These are phyloP conservation scores for Melampsora abietis-canadensis DNA, from an alignment of 1,284 basidiomycete genomes.

Conservation along the genomic window DNA sequence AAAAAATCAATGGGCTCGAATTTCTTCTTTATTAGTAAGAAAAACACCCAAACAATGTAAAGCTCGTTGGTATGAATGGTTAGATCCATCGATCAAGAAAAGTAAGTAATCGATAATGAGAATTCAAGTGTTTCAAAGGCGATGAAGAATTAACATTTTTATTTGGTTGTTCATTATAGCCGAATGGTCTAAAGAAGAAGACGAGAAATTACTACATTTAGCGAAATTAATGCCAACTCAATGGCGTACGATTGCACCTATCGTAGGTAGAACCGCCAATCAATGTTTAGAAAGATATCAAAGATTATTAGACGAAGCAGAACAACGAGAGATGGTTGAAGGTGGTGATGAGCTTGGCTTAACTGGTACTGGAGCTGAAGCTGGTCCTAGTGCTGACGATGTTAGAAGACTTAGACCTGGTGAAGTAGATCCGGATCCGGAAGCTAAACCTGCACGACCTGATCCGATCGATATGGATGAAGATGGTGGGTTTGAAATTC, in stretches of 20 bases:
- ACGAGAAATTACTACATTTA: constrained; percentile 95
- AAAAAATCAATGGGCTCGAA: constrained; percentile 98
- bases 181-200: constrained; percentile 68
- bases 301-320: constrained; percentile 93
- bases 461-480: constrained; percentile 99
- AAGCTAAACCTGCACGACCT: constrained; percentile 93
- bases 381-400: constrained; percentile 85
- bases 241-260: constrained; percentile 98
- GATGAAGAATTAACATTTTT: not conserved
- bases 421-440: constrained; percentile 98
- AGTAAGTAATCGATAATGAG: not conserved
- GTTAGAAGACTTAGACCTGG: constrained; percentile 84
- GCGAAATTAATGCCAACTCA: constrained; percentile 99
- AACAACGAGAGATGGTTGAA: constrained; percentile 67
- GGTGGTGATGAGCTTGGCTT: constrained; percentile 80
- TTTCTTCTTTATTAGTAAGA: constrained; percentile 92
- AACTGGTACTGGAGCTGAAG: constrained; percentile 66
- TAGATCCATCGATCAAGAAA: constrained; percentile 99
- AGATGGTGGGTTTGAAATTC: constrained; percentile 63
- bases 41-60: constrained; percentile 99
- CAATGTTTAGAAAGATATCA: constrained; percentile 98
- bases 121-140: not conserved
- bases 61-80: constrained; percentile 98
- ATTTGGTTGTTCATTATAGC: not conserved
- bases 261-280: constrained; percentile 96